A percentile compares a stretch with the other conserved stretches of the same genome.
These are phyloP conservation scores for Yamadazyma kanchanaburiensis DNA, from an alignment of 1,139 yeast genomes.

Conservation along the genomic window DNA sequence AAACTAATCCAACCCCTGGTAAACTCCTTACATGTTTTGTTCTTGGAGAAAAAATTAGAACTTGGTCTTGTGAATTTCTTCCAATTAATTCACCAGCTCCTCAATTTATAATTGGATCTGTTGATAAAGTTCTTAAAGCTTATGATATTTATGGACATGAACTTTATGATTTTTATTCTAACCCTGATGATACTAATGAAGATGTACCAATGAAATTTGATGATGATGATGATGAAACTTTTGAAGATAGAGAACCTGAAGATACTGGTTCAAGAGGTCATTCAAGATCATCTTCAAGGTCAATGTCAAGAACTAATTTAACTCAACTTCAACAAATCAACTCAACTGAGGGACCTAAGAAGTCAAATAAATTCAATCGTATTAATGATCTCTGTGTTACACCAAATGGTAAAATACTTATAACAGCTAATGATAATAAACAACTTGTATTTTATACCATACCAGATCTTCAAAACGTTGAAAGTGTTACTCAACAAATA, in stretches of 20 bases:
- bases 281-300: slow-evolving; percentile 3
- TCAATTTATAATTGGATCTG: slow-evolving; percentile 69
- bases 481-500: slow-evolving; percentile 31
- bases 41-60: slow-evolving; percentile 38
- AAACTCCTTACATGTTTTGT: slow-evolving; percentile 34
- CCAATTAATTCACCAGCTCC: slow-evolving; percentile 40
- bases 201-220: slow-evolving; percentile 15
- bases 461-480: slow-evolving; percentile 33
- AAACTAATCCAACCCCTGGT: slow-evolving; percentile 18
- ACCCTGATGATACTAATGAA: slow-evolving; percentile 24
- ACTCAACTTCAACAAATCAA: neutral
- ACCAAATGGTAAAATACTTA: slow-evolving; percentile 57
- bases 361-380: slow-evolving; percentile 32
- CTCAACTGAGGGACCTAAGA: slow-evolving; percentile 1
- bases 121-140: slow-evolving; percentile 68
- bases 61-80: slow-evolving; percentile 75
- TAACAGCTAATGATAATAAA: slow-evolving; percentile 62
- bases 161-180: slow-evolving; percentile 42
- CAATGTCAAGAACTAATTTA: slow-evolving; percentile 1
- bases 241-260: slow-evolving; percentile 28
- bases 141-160: slow-evolving; percentile 49
- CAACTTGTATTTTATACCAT: slow-evolving; percentile 51
- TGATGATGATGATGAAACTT: slow-evolving; percentile 7
- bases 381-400: slow-evolving; percentile 67
- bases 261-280: slow-evolving; percentile 12